phyloP scores from a whole-genome alignment of 352 stramenopile species.

The Globisporangium nunn region DNA sequence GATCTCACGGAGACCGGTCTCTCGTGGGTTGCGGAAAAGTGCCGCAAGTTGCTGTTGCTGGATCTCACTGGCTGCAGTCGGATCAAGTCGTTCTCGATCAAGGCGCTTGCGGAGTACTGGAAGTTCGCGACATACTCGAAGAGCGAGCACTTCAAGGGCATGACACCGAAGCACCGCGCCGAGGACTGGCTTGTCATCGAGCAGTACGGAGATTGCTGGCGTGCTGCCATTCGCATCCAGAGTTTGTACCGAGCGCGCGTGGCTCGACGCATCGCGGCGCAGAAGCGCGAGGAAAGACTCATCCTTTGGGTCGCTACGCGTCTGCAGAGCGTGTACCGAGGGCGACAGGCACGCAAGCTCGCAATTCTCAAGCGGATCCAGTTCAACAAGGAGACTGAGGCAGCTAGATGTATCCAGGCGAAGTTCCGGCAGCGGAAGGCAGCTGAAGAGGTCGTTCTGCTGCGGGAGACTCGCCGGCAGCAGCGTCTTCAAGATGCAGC shows the following conservation, averaged over 20 bases:
- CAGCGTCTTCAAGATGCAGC: constrained; percentile 20
- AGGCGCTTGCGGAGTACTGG: constrained; percentile 49
- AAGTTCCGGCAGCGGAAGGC: constrained; percentile 33
- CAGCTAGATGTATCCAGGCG: constrained; percentile 50
- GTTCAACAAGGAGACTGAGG: constrained; percentile 44
- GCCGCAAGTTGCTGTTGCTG: constrained; percentile 44
- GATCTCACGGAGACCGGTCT: constrained; percentile 71
- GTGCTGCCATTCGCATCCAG: constrained; percentile 59
- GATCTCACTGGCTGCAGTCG: constrained; percentile 50
- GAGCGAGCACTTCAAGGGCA: constrained; percentile 61
- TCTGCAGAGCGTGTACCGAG: constrained; percentile 60
- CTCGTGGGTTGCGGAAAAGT: constrained; percentile 84
- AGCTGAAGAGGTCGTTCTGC: constrained; percentile 1
- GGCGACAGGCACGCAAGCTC: constrained; percentile 44
- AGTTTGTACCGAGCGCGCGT: constrained; percentile 53
- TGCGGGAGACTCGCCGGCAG: constrained; percentile 13
- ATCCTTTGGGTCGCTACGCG: constrained; percentile 44
- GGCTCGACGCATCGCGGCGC: constrained; percentile 26
- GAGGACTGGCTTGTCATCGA: constrained; percentile 82
- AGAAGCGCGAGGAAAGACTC: constrained; percentile 42
- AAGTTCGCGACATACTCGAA: constrained; percentile 40
- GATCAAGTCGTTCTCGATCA: constrained; percentile 43
- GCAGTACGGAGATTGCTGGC: constrained; percentile 73
- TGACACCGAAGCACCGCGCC: constrained; percentile 65
- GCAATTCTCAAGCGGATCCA: constrained; percentile 36